Percentiles rank a stretch among this genome's conserved stretches.
These are phyloP conservation scores for Chrysanthemum seticuspe DNA, from an alignment of 129 eudicot genomes.

Conservation along the genomic window DNA sequence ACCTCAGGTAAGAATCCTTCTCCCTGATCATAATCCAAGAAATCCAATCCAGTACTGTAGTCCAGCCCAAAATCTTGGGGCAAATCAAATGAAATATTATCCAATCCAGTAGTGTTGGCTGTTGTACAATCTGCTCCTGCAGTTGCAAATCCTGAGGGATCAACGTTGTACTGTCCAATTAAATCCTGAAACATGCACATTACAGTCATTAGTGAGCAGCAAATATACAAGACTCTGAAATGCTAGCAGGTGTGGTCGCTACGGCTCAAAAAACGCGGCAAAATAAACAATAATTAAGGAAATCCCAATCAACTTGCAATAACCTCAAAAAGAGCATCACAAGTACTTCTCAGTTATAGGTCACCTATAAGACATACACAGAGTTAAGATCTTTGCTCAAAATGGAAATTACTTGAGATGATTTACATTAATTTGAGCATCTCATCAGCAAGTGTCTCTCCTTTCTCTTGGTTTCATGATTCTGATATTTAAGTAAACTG, in stretches of 20 bases:
- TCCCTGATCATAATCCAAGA: not conserved
- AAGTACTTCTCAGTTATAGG: too few species aligned
- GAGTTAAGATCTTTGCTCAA: too few species aligned
- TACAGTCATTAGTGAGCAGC: not conserved
- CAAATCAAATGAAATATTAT: conserved; percentile 49
- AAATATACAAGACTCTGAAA: too few species aligned
- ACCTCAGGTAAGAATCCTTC: conserved; percentile 45
- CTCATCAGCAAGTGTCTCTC: too few species aligned
- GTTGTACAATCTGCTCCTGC: conserved; percentile 31
- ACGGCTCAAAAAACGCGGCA: too few species aligned
- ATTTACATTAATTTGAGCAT: too few species aligned
- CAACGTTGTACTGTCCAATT: conserved; percentile 51
- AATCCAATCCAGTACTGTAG: conserved; percentile 38
- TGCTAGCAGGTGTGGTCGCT: too few species aligned
- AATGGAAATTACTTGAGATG: too few species aligned
- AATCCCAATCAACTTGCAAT: not conserved
- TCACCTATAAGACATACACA: too few species aligned
- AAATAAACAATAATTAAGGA: not conserved
- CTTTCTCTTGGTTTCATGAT: too few species aligned
- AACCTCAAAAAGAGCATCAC: too few species aligned
- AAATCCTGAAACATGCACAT: conserved; percentile 14
- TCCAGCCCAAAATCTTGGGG: conserved; percentile 48
- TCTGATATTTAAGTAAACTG: too few species aligned
- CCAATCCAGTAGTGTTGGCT: conserved; percentile 37
- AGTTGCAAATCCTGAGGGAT: conserved; percentile 41